Percentiles rank a stretch among this genome's conserved stretches.
Evolutionary conservation across 73 alveolate genomes (phyloP).

Genomic region (Tetrahymena malaccensis): DNA sequence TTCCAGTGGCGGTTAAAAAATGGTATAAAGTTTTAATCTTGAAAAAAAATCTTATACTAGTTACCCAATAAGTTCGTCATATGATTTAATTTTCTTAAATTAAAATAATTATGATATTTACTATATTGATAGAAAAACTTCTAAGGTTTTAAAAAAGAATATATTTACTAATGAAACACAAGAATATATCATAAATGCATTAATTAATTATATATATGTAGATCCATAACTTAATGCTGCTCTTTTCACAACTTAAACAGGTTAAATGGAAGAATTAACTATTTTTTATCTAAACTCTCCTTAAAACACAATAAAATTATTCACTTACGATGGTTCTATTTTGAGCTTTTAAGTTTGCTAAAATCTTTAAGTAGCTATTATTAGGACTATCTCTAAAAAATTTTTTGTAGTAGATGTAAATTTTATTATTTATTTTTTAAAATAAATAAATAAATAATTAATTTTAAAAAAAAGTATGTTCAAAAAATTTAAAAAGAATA

Average conservation of each 20-base stretch:
- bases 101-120: neutral
- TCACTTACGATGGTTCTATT: neutral
- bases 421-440: too few species aligned
- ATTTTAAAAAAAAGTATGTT: too few species aligned
- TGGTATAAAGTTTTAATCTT: neutral
- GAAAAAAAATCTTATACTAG: neutral
- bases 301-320: neutral
- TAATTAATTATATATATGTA: too few species aligned
- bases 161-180: neutral
- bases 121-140: neutral
- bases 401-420: neutral
- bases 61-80: neutral
- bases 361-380: neutral
- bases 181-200: neutral
- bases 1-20: neutral
- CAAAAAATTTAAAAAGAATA: too few species aligned
- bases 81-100: too few species aligned
- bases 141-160: neutral
- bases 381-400: neutral
- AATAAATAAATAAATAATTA: too few species aligned
- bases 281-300: too few species aligned
- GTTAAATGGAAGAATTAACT: neutral
- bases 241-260: neutral
- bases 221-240: neutral
- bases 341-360: neutral